phyloP scores from a whole-genome alignment of 805 yeast genomes.

The Helenozyma baotianmanensis region DNA sequence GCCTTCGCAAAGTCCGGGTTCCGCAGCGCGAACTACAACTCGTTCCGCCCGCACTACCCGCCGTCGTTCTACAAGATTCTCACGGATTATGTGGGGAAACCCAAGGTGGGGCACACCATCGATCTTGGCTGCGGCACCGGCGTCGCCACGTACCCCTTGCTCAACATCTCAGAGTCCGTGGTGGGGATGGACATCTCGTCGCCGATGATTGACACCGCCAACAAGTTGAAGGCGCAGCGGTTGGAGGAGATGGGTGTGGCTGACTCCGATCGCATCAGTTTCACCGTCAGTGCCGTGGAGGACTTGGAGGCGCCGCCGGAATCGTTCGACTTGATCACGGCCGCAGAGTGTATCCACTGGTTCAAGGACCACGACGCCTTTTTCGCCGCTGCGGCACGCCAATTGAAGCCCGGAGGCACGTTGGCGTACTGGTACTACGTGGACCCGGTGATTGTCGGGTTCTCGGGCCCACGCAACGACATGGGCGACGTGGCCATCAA shows the following conservation, averaged over 20 bases:
- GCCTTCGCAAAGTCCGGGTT: conserved; percentile 13
- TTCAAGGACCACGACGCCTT: conserved; percentile 14
- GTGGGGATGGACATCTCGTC: conserved; percentile 45
- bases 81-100: conserved; percentile 19
- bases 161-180: conserved; percentile 33
- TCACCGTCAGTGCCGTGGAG: conserved; percentile 32
- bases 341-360: conserved; percentile 19
- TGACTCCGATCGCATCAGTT: conserved; percentile 24
- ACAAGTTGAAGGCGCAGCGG: conserved; percentile 20
- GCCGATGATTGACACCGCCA: conserved; percentile 44
- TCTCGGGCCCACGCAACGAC: conserved; percentile 15
- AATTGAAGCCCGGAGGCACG: conserved; percentile 15
- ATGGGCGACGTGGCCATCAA: conserved; percentile 13
- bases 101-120: conserved; percentile 22
- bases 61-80: conserved; percentile 30
- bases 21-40: conserved; percentile 17
- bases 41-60: conserved; percentile 42
- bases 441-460: conserved; percentile 30
- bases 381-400: conserved; percentile 9
- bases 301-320: conserved; percentile 18
- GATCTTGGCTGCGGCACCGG: conserved; percentile 55
- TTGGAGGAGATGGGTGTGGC: conserved; percentile 21
- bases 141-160: conserved; percentile 43
- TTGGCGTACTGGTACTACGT: conserved; percentile 19
- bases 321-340: conserved; percentile 15